These are phyloP conservation scores for Nakataea oryzae DNA, from an alignment of 2,329 filamentous ascomycete species.

Conservation along the genomic window DNA sequence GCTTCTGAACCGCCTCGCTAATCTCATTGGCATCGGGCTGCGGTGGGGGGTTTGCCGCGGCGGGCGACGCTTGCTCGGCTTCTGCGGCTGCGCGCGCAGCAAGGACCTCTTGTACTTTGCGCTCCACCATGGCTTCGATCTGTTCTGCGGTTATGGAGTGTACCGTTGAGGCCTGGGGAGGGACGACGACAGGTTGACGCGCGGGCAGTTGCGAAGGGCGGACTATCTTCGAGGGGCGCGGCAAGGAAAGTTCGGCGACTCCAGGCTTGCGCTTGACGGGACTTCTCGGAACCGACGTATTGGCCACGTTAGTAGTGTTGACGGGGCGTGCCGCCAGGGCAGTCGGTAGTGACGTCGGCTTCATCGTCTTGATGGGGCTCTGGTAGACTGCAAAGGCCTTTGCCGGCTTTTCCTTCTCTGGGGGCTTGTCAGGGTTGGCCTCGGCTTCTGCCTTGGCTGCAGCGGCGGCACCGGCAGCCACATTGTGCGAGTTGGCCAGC, in stretches of 20 bases:
- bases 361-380: conserved; percentile 49
- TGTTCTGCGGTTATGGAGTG: conserved; percentile 54
- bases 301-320: conserved; percentile 13
- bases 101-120: conserved; percentile 81
- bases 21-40: conserved; percentile 31
- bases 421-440: conserved; percentile 35
- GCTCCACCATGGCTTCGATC: conserved; percentile 87
- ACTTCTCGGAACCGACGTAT: conserved; percentile 21
- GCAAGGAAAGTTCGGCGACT: conserved; percentile 11
- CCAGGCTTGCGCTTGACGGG: conserved; percentile 29
- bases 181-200: conserved; percentile 10
- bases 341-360: conserved; percentile 14
- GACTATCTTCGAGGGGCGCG: conserved; percentile 33
- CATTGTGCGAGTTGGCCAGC: conserved; percentile 59
- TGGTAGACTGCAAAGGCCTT: conserved; percentile 85
- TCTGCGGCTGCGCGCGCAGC: conserved; percentile 53
- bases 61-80: conserved; percentile 19
- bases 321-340: conserved; percentile 10
- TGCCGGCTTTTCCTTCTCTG: conserved; percentile 53
- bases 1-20: conserved; percentile 64
- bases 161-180: conserved; percentile 8
- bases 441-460: conserved; percentile 30
- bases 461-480: conserved; percentile 34
- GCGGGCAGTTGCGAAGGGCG: conserved; percentile 16
- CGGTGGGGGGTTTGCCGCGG: conserved; percentile 14